Conservation (phyloP, 1,284 basidiomycete genomes). For the Boletus austroedulis region DNA sequence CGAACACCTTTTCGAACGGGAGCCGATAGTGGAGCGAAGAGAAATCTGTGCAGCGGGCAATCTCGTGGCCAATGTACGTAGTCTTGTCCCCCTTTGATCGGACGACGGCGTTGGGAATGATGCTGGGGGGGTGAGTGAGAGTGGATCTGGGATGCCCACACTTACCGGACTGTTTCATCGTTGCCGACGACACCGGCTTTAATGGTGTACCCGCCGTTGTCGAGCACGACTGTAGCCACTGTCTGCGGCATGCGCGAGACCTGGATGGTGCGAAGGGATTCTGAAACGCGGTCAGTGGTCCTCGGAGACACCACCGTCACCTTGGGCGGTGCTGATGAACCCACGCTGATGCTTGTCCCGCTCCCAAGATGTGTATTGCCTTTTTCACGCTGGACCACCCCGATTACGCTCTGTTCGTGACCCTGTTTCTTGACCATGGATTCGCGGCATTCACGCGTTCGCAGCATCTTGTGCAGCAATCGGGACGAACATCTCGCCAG, state of each 20-base stretch:
- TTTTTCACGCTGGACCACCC: conserved; percentile 73
- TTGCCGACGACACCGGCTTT: conserved; percentile 60
- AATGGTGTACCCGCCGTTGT: conserved; percentile 82
- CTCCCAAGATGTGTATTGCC: conserved; percentile 59
- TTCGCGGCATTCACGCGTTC: background rate
- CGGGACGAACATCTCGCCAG: conserved; percentile 71
- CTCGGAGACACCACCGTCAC: background rate
- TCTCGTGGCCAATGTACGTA: conserved; percentile 81
- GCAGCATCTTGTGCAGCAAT: conserved; percentile 70
- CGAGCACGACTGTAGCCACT: conserved; percentile 61
- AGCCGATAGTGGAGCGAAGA: conserved; percentile 77
- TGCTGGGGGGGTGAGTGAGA: conserved; percentile 41
- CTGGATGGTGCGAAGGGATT: no score
- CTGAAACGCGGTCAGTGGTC: background rate
- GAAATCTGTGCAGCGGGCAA: conserved; percentile 71
- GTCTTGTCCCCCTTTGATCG: conserved; percentile 77
- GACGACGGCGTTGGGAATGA: conserved; percentile 76
- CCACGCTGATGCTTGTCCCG: background rate
- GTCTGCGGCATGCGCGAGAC: conserved; percentile 34
- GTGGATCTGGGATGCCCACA: conserved; percentile 3
- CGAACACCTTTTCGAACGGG: conserved; percentile 79
- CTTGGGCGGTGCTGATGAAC: background rate
- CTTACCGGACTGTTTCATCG: conserved; percentile 27
- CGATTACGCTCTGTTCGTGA: conserved; percentile 71
- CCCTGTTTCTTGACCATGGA: background rate